Evolutionary conservation across 441 rosid species (phyloP), one percentile per base, ranked within the genome.

Genomic region (Populus hybrid): DNA sequence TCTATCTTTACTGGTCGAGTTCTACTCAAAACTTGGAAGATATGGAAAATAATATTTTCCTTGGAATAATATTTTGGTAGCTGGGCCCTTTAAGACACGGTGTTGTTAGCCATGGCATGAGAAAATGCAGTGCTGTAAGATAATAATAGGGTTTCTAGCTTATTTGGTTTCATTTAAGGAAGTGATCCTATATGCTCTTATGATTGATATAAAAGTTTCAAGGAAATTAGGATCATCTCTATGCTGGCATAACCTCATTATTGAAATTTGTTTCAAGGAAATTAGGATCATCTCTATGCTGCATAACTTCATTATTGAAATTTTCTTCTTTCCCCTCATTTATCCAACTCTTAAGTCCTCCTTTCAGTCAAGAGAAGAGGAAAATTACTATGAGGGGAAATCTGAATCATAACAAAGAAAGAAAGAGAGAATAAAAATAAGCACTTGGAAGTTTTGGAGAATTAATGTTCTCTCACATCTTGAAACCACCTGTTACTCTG

Each of bases 401-500:
- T 54, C 61, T 54, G 61, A 16, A n/a, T 54, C 20, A n/a, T 54
- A 54, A 16, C 61, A 54, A 54, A 18, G 61, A 16, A 54, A 54
- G 61, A 54, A 54, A 18, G 2, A 54, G 61, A 54, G 61, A 6
- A 54, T 54, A 54, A 54, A 54, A n/a, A 54, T 18, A 54, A 18
- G 61, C 18, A 54, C 21, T 18, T 18, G 61, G 20, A 54, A 54
- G 61, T 54, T 50, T 50, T 54, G 20, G 61, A 88, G 78, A 79
- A 91, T 91, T 93, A 88, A 86, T 81, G 90, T 83, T 82, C 84
- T 81, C 67, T 65, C 83, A 64, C 84, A 67, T 76, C 82, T 77
- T 69, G 89, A 34, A 85, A 50, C 59, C 59, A 36, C 81, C 79
- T 79, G 92, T 70, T 81, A 71, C 79, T 86, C 89, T 78, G 98